Percentiles rank a stretch among this genome's conserved stretches.
Evolutionary conservation across 129 eudicot species (phyloP).

Genomic region (Cynara cardunculus): DNA sequence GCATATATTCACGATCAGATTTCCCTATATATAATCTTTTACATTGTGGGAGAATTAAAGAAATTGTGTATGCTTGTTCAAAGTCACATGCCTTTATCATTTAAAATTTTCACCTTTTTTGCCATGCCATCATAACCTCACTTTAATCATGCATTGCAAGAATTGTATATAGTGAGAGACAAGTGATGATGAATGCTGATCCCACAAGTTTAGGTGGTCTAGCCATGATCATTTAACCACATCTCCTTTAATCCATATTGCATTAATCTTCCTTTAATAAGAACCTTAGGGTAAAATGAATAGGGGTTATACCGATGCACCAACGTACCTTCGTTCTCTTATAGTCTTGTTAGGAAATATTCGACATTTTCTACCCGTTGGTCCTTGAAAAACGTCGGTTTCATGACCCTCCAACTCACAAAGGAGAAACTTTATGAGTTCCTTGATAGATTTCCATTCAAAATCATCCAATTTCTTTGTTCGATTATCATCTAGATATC

Average conservation of each 20-base stretch:
- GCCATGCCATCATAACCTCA: slow-evolving; percentile 32
- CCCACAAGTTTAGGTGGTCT: slow-evolving; percentile 21
- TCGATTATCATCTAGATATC: neutral
- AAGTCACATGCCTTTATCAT: slow-evolving; percentile 37
- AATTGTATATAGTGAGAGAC: slow-evolving; percentile 10
- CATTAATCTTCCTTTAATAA: neutral
- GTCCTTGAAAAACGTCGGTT: neutral
- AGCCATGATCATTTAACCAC: neutral
- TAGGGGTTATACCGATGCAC: neutral
- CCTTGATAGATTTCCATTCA: too few relatives aligned
- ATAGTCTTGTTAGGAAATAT: neutral
- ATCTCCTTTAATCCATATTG: slow-evolving; percentile 10
- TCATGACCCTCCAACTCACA: neutral
- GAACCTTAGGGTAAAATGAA: neutral
- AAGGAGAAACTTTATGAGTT: too few relatives aligned
- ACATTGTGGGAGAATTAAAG: neutral
- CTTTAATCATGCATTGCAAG: slow-evolving; percentile 41
- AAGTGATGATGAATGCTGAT: slow-evolving; percentile 17
- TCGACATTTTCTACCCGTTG: neutral
- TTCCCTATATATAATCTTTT: neutral
- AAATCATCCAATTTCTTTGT: neutral
- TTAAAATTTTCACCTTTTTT: slow-evolving; percentile 15
- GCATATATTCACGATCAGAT: slow-evolving; percentile 8
- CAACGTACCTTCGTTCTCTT: neutral
- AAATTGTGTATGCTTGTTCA: slow-evolving; percentile 12